Base-by-base conservation (phyloP, 331 rosid species). In the Quercus tomentella region DNA sequence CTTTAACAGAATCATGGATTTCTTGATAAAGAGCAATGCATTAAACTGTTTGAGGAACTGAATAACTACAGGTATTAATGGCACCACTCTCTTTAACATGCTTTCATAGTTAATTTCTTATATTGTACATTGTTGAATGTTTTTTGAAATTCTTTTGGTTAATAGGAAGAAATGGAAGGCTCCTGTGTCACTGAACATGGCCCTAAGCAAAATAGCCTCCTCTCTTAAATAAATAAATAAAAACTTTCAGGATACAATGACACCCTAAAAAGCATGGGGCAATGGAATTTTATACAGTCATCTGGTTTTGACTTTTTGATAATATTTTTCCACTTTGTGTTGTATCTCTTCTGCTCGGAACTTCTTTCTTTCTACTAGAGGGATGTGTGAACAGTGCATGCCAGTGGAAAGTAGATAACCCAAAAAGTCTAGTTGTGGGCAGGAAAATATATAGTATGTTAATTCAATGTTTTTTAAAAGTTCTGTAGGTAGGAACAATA, bases 21-120 rank as follows among this genome's bases (percentile, higher is more conserved):
- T 85, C 88, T 95, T 76, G 84, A 88, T 75, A 88, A 89, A 84
- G 87, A 78, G 41, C 96, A 95, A 83, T 91, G 96, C 87, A 89
- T 92, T 77, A 67, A 71, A 77, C 94, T 95, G n/a, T 89, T 95
- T 81, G 90, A 91, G 85, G 97, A 92, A 85, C 80, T 95, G 78
- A 86, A 90, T 84, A 90, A 89, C 51, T 96, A 96, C 88, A 93
- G 99, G 99, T 95, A 88, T 68, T 63, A 41, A 35, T 52, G 56
- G 73, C 71, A 70, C 23, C 83, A 31, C 37, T 73, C 3, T 81
- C 54, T 78, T 74, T 52, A 69, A 56, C 5, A 77, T 77, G 79
- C 41, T 82, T 72, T 83, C 67, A 37, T 66, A 74, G 69, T 78
- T 28, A 14, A 16, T 26, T 54, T 77, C 56, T 79, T 77, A 51